Conservation (phyloP, 257 asterid species). For the Salvia rosmarinus region DNA sequence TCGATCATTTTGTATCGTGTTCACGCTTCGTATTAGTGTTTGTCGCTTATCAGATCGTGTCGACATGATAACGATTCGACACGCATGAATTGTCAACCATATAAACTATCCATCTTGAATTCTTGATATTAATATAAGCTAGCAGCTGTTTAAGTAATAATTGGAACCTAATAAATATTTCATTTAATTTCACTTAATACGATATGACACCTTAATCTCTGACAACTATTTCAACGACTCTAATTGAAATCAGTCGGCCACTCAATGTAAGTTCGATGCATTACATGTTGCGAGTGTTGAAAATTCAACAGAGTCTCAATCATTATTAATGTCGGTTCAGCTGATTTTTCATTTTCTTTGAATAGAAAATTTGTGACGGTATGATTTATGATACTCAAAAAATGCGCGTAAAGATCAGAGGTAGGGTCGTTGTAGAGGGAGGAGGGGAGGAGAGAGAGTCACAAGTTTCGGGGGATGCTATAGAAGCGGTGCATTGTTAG, state of each 20-base stretch:
- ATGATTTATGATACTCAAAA: conserved; percentile 20
- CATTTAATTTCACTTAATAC: neutral
- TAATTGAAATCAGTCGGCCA: conserved; percentile 21
- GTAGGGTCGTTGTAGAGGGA: conserved; percentile 42
- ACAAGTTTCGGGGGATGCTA: conserved; percentile 45
- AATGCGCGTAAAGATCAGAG: conserved; percentile 30
- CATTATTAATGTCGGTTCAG: conserved; percentile 30
- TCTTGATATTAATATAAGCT: neutral
- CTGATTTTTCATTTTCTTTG: neutral
- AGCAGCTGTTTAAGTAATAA: neutral
- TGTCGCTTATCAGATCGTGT: no score
- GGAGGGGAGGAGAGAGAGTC: conserved; percentile 36
- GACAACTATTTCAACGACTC: conserved; percentile 14
- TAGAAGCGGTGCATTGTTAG: conserved; percentile 53
- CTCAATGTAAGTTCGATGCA: conserved; percentile 18
- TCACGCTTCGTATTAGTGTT: no score
- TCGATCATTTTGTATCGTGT: no score
- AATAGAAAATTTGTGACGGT: conserved; percentile 9
- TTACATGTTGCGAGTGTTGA: conserved; percentile 22
- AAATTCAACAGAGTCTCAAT: conserved; percentile 32
- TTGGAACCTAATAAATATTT: neutral
- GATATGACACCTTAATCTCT: neutral
- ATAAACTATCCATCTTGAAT: no score
- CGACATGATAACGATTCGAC: no score
- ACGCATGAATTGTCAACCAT: no score